Percentiles rank a stretch among this genome's conserved stretches.
These are phyloP conservation scores for Malus hybrid DNA, from an alignment of 331 rosid genomes.

Conservation along the genomic window DNA sequence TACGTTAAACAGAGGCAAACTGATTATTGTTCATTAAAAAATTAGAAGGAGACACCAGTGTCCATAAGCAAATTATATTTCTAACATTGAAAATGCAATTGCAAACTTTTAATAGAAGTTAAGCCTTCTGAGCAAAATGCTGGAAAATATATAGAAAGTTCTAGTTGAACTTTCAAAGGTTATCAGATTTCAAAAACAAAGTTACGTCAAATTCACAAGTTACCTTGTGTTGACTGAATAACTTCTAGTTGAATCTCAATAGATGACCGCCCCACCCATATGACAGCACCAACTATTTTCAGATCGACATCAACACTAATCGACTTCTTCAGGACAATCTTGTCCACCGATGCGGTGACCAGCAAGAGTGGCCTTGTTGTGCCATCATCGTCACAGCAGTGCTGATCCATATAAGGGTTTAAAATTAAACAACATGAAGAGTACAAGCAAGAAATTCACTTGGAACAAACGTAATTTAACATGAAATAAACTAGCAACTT, in stretches of 20 bases:
- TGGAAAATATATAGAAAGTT: not conserved
- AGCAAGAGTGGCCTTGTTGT: constrained; percentile 75
- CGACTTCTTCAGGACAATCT: constrained; percentile 67
- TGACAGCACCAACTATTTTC: constrained; percentile 68
- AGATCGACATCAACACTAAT: constrained; percentile 68
- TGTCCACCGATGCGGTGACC: constrained; percentile 86
- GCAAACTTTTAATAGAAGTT: not conserved
- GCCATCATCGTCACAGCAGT: constrained; percentile 62
- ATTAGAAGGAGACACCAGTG: no score
- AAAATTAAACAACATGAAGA: constrained; percentile 6
- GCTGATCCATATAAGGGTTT: constrained; percentile 37
- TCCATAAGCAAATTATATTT: not conserved
- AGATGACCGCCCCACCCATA: constrained; percentile 86
- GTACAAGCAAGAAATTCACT: not conserved
- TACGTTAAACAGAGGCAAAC: no score
- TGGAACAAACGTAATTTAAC: not conserved
- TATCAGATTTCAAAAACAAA: constrained; percentile 5
- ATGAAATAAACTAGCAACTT: constrained; percentile 15
- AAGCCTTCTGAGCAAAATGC: not conserved
- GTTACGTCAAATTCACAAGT: not conserved
- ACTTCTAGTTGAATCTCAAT: constrained; percentile 79
- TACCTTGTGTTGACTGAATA: constrained; percentile 54
- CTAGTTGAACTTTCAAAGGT: not conserved
- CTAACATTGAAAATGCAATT: not conserved
- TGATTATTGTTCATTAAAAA: no score